These are phyloP conservation scores for Backusella tarrabulga DNA, from an alignment of 192 early-diverging fungal species.

Conservation along the genomic window DNA sequence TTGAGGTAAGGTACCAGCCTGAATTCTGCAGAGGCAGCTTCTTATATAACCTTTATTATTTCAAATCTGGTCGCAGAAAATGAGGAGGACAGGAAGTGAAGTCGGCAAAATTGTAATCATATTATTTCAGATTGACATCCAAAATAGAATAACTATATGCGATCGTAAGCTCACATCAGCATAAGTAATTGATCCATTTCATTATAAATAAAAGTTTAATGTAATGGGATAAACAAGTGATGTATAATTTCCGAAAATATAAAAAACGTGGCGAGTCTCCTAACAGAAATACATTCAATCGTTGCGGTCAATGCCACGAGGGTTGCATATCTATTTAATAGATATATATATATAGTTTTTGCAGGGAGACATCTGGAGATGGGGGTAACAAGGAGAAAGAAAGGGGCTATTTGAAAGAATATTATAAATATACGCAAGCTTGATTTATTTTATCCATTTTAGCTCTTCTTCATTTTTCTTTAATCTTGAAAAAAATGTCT, in stretches of 20 bases:
- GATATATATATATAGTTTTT: neutral
- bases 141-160: neutral
- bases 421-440: neutral
- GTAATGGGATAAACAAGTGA: neutral
- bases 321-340: neutral
- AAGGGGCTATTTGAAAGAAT: neutral
- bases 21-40: slow-evolving; percentile 2
- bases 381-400: neutral
- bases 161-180: neutral
- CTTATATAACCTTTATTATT: neutral
- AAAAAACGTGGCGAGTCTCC: slow-evolving; percentile 8
- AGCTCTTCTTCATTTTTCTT: neutral
- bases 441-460: neutral
- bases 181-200: neutral
- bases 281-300: neutral
- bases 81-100: slow-evolving; percentile 6
- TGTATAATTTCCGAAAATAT: neutral
- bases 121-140: neutral
- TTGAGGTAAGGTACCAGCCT: neutral
- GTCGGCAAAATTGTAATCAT: neutral
- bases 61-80: slow-evolving; percentile 6
- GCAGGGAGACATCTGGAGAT: neutral
- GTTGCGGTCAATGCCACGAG: neutral
- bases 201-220: neutral
- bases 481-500: neutral